Evolutionary conservation across 805 yeast species (phyloP).

Genomic region (Candida morakotiae): DNA sequence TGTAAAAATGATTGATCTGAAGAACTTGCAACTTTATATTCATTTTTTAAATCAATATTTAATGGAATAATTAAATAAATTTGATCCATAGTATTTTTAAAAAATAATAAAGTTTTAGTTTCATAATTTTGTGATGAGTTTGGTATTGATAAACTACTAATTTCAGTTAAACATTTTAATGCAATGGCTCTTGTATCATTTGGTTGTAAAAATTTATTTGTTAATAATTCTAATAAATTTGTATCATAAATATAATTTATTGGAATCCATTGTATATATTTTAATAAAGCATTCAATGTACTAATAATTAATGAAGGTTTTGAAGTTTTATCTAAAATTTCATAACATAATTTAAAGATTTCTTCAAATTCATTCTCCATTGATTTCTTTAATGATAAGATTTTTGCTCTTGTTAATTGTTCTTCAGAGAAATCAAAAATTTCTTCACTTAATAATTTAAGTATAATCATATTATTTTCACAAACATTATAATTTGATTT

Average conservation of each 20-base stretch:
- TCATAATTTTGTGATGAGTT: conserved; percentile 24
- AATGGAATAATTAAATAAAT: conserved; percentile 69
- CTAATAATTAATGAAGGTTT: conserved; percentile 80
- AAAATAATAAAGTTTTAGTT: conserved; percentile 59
- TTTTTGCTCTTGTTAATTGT: conserved; percentile 95
- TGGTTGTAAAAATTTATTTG: conserved; percentile 73
- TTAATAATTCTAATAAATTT: conserved; percentile 64
- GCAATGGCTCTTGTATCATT: conserved; percentile 79
- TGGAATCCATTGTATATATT: conserved; percentile 95
- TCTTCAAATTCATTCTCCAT: conserved; percentile 90
- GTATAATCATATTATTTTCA: conserved; percentile 93
- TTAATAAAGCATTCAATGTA: conserved; percentile 75
- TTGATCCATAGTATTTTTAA: conserved; percentile 69
- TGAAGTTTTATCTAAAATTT: conserved; percentile 85
- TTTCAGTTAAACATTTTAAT: conserved; percentile 90
- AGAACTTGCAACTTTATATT: conserved; percentile 72
- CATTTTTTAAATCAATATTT: conserved; percentile 62
- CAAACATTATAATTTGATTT: conserved; percentile 88
- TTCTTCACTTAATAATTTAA: conserved; percentile 88
- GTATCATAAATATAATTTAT: conserved; percentile 86
- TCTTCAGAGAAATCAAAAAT: conserved; percentile 94
- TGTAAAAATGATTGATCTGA: conserved; percentile 91
- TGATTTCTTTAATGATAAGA: conserved; percentile 72
- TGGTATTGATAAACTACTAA: conserved; percentile 60
- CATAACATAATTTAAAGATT: conserved; percentile 88